These are phyloP conservation scores for Lasiodiplodia gonubiensis DNA, from an alignment of 2,329 filamentous ascomycete species.

Conservation along the genomic window DNA sequence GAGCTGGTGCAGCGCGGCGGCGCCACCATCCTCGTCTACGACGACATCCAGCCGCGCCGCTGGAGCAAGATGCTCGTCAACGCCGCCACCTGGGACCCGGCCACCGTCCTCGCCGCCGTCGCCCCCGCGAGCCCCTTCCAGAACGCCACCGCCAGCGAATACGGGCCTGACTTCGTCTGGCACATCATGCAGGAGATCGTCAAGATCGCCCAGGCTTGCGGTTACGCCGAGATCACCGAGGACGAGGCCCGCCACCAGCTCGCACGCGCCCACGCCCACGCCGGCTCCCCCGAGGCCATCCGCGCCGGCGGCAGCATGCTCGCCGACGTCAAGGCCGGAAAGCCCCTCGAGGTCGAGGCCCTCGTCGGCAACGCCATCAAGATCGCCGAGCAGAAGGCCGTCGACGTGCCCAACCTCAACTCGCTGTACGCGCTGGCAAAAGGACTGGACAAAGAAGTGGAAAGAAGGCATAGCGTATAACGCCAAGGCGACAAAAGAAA, in stretches of 20 bases:
- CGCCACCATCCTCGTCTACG: constrained; percentile 55
- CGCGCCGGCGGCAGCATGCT: constrained; percentile 58
- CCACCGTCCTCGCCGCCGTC: constrained; percentile 60
- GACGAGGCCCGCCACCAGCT: constrained; percentile 48
- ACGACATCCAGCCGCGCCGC: constrained; percentile 62
- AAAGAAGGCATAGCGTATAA: constrained; percentile 8
- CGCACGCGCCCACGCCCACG: constrained; percentile 44
- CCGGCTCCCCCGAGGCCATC: constrained; percentile 39
- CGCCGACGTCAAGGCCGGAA: constrained; percentile 50
- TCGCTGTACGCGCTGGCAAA: constrained; percentile 54
- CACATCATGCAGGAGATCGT: constrained; percentile 55
- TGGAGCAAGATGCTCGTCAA: constrained; percentile 69
- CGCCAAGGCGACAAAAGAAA: neutral
- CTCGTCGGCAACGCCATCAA: constrained; percentile 56
- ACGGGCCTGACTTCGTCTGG: constrained; percentile 44
- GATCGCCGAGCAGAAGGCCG: constrained; percentile 47
- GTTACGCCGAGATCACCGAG: constrained; percentile 46
- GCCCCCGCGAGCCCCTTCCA: constrained; percentile 38
- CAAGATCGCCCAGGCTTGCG: constrained; percentile 48
- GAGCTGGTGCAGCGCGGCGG: constrained; percentile 53
- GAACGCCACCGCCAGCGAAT: constrained; percentile 48
- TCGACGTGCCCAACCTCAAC: constrained; percentile 51
- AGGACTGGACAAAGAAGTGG: constrained; percentile 47
- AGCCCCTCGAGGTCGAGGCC: constrained; percentile 57
- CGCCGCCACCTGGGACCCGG: constrained; percentile 65